Conservation (phyloP, 129 eudicot species). For the Smallanthus sonchifolius region DNA sequence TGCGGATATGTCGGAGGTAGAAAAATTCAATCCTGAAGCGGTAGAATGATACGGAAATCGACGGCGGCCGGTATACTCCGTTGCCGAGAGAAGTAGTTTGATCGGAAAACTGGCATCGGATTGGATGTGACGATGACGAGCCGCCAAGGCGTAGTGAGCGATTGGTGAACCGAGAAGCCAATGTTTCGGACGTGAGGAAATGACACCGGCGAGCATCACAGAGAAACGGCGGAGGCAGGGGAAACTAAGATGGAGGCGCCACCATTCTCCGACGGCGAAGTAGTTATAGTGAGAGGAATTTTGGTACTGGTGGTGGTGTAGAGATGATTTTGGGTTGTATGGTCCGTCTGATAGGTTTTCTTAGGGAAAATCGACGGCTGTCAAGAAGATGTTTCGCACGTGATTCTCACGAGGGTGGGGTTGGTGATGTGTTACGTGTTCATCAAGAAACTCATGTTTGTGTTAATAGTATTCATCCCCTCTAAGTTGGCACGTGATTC, state of each 20-base stretch:
- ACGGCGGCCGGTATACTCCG: not conserved
- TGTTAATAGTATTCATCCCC: not conserved
- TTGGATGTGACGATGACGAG: conserved; percentile 32
- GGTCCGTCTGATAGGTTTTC: conserved; percentile 25
- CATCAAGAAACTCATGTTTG: conserved; percentile 21
- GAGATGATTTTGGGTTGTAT: conserved; percentile 22
- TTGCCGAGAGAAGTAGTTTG: conserved; percentile 4
- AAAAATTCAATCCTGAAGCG: conserved; percentile 19
- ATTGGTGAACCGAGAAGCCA: conserved; percentile 41
- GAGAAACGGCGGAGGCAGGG: conserved; percentile 4
- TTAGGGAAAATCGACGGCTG: conserved; percentile 28
- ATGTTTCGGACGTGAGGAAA: conserved; percentile 70
- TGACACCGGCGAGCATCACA: conserved; percentile 77
- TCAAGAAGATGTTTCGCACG: conserved; percentile 20
- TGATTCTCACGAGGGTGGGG: conserved; percentile 22
- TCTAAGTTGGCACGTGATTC: too few species aligned
- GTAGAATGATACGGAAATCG: conserved; percentile 24
- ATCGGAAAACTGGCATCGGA: conserved; percentile 33
- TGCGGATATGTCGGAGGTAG: conserved; percentile 29
- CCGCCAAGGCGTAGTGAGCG: conserved; percentile 32
- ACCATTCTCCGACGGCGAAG: conserved; percentile 15
- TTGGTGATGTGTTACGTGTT: conserved; percentile 37
- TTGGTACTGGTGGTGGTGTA: not conserved
- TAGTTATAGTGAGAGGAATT: not conserved
- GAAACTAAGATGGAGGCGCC: conserved; percentile 10